Percentiles rank a stretch among this genome's conserved stretches.
Conservation (phyloP, 208 protist genomes). For the Giardia duodenalis region DNA sequence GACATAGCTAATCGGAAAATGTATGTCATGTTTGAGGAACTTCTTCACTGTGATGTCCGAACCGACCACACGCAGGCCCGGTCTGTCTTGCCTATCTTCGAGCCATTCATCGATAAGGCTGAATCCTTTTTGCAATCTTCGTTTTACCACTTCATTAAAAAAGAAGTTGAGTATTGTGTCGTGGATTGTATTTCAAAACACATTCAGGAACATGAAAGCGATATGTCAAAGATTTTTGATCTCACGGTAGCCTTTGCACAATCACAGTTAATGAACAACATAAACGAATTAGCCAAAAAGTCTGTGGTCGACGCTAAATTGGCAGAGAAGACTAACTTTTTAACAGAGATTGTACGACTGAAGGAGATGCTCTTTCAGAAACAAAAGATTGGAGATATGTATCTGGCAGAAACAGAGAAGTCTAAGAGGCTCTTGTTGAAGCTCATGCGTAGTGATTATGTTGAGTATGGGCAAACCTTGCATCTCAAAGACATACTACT, state of each 20-base stretch:
- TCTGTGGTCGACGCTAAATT: neutral
- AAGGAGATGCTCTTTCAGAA: slow-evolving; percentile 7
- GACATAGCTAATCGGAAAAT: slow-evolving; percentile 7
- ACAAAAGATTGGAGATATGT: neutral
- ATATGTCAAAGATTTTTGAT: neutral
- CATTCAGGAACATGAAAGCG: neutral
- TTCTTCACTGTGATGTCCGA: neutral
- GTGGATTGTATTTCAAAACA: neutral
- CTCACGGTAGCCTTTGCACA: neutral
- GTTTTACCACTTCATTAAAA: neutral
- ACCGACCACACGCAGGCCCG: neutral
- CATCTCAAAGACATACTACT: neutral
- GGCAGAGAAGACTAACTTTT: neutral
- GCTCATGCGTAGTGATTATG: neutral
- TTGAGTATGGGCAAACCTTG: neutral
- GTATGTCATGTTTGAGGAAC: neutral
- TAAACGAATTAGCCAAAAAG: neutral
- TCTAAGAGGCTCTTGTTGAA: neutral
- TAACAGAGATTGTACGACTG: neutral
- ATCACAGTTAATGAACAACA: neutral
- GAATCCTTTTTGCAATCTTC: neutral
- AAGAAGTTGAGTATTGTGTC: neutral
- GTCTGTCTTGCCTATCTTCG: neutral
- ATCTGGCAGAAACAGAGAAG: neutral
- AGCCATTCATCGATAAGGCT: neutral